Conservation (phyloP, 345 rosid species). For the Gossypium sturtianum region DNA sequence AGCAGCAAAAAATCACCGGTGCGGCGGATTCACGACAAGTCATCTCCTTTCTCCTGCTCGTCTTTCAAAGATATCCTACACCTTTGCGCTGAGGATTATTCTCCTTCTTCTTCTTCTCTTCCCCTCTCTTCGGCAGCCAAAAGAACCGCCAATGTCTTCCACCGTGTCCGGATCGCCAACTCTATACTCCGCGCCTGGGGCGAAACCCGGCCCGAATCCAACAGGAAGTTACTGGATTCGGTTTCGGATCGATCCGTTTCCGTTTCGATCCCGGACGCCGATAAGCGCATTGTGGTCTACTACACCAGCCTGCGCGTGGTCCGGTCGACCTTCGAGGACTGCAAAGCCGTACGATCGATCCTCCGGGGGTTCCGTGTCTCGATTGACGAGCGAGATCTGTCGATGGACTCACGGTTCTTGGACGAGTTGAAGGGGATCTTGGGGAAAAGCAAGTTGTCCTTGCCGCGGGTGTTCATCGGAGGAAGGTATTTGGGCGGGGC, state of each 20-base stretch:
- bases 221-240: background rate
- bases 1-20: conserved; percentile 38
- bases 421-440: conserved; percentile 42
- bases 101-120: conserved; percentile 16
- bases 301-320: conserved; percentile 76
- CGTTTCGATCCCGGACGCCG: conserved; percentile 39
- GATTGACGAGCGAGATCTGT: conserved; percentile 80
- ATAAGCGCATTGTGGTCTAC: conserved; percentile 66
- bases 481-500: conserved; percentile 85
- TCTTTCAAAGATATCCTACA: conserved; percentile 67
- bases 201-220: conserved; percentile 19
- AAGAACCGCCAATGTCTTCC: conserved; percentile 40
- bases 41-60: conserved; percentile 41
- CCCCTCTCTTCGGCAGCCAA: conserved; percentile 13
- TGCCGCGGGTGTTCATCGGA: conserved; percentile 79
- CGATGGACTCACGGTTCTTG: conserved; percentile 68
- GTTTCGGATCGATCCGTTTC: conserved; percentile 23
- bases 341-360: conserved; percentile 56
- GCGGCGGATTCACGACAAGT: conserved; percentile 34
- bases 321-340: conserved; percentile 76
- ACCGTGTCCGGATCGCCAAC: conserved; percentile 49
- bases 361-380: conserved; percentile 59
- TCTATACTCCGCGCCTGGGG: conserved; percentile 45
- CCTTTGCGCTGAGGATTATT: conserved; percentile 41
- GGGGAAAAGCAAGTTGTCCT: conserved; percentile 25